Base-by-base conservation (phyloP, 306 rosid species). In the Fagus sylvatica region DNA sequence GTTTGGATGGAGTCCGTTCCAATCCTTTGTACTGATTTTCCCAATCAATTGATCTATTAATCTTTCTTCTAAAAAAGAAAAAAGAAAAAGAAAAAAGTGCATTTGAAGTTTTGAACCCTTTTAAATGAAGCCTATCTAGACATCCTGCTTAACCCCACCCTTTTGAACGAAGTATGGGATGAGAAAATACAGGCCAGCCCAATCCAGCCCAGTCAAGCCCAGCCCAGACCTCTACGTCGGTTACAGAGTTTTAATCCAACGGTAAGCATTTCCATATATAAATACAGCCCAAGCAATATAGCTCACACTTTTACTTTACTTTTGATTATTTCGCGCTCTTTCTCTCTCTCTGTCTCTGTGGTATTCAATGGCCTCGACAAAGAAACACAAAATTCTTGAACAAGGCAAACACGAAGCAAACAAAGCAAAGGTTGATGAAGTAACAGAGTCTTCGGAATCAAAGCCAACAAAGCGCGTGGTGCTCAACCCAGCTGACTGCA, bases 401-500 rank as follows among this genome's bases (percentile, higher is more conserved):
- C 73, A 48, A 69, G 68, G 36, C 36, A 57, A 65, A 32, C 76
- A 1, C 0, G 73, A 64, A 0, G 56, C 73, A 3, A 81, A 85
- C 76, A 75, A 78, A 62, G 15, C 71, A 51, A 81, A 48, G 74
- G 2, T 19, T 74, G 73, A 34, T 4, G 19, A 15, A 36, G 59
- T 72, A 28, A 15, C 13, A 19, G 42, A 37, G 40, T 46, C 61
- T 48, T 48, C 69, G 1, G 57, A 73, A 64, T 39, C 75, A 3
- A 74, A 49, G 65, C 22, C 0, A 4, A 46, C 75, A 34, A 64
- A 49, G 4, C 76, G 51, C 7, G 76, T 85, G 41, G 67, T 51
- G 71, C 85, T 85, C 78, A 85, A 85, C 60, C 76, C 65, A 41
- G 81, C 79, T 4, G 87, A 84, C 48, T 76, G 87, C 78, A 69